Evolutionary conservation across 768 basidiomycete species (phyloP).

Genomic region (Solioccasus polychromus): DNA sequence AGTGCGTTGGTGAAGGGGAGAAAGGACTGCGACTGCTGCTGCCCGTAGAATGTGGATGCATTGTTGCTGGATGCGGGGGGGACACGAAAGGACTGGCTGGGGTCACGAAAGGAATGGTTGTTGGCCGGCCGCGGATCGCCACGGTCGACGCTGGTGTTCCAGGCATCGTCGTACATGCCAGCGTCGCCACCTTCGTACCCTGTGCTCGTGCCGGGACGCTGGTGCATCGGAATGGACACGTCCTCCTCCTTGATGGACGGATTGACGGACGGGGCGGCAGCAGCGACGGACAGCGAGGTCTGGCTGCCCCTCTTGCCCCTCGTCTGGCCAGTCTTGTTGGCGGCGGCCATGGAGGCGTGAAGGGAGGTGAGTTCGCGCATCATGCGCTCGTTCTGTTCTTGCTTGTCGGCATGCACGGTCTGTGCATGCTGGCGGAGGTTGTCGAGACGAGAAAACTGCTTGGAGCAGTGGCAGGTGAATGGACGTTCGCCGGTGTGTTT

Average conservation of each 20-base stretch:
- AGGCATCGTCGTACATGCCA: slow-evolving; percentile 32
- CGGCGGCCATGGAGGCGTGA: slow-evolving; percentile 75
- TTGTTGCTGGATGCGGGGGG: slow-evolving; percentile 44
- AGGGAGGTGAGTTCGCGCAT: slow-evolving; percentile 85
- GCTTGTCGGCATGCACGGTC: slow-evolving; percentile 95
- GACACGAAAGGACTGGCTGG: slow-evolving; percentile 81
- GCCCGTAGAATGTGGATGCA: slow-evolving; percentile 38
- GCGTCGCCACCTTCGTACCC: slow-evolving; percentile 59
- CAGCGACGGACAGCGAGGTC: slow-evolving; percentile 16
- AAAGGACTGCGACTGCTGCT: slow-evolving; percentile 65
- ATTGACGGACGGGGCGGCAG: slow-evolving; percentile 18
- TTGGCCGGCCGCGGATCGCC: slow-evolving; percentile 37
- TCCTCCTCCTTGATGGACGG: slow-evolving; percentile 43
- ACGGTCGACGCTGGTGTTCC: slow-evolving; percentile 38
- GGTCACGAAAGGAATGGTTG: slow-evolving; percentile 74
- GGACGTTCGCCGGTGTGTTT: slow-evolving; percentile 99
- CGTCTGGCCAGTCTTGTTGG: slow-evolving; percentile 37
- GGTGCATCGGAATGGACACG: slow-evolving; percentile 34
- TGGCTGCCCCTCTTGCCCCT: slow-evolving; percentile 39
- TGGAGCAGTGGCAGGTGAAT: slow-evolving; percentile 93
- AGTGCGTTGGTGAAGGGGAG: slow-evolving; percentile 52
- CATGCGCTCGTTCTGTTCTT: slow-evolving; percentile 84
- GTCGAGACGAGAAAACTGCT: slow-evolving; percentile 94
- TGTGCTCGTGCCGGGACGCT: slow-evolving; percentile 69
- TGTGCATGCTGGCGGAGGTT: slow-evolving; percentile 96